Evolutionary conservation across 306 rosid genomes (phyloP), one percentile per base, ranked within the genome.

Genomic region (Acacia acuminata): DNA sequence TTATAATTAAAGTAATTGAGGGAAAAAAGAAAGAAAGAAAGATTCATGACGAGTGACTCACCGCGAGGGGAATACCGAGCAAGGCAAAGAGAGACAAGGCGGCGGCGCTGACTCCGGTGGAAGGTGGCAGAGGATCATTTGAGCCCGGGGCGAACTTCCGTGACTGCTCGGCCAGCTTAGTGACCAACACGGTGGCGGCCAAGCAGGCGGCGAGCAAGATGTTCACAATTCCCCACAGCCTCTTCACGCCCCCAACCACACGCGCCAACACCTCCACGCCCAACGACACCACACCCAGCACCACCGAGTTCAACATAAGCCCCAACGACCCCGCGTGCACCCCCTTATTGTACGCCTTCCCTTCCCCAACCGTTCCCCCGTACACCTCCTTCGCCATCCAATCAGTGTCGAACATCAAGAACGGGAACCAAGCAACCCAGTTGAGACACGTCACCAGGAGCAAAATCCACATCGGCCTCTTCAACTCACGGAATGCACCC

Each of bases 61-160:
- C 72, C 5, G 72, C 90, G 0, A 86, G 92, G 20, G 98, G 98
- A 34, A 95, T 51, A 5, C 98, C 98, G 74, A 95, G 87, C 1
- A 88, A 78, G 5, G 97, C 84, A 16, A 93, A 95, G 38, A 95
- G 85, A 16, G 96, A 38, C 76, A 93, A 87, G 0, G 98, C 98
- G 25, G 97, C 96, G 0, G 82, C 93, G 30, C 77, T 85, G 0
- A 95, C 19, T 8, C 81, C 79, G 0, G 13, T 16, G 0, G 97
- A 75, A 1, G 98, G 98, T 0, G 84, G 84, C 0, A 25, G 45
- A 0, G 82, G 84, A 3, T 84, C 50, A 0, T 30, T 0, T n/a
- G 61, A 24, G 42, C 78, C 75, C 12, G 27, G 50, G 11, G 17
- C 11, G 36, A 61, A 68, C 4, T 83, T 80, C 7, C 91, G 81